Percentiles rank a stretch among this genome's conserved stretches.
Evolutionary conservation across 345 rosid genomes (phyloP).

Genomic region (Microthlaspi erraticum): DNA sequence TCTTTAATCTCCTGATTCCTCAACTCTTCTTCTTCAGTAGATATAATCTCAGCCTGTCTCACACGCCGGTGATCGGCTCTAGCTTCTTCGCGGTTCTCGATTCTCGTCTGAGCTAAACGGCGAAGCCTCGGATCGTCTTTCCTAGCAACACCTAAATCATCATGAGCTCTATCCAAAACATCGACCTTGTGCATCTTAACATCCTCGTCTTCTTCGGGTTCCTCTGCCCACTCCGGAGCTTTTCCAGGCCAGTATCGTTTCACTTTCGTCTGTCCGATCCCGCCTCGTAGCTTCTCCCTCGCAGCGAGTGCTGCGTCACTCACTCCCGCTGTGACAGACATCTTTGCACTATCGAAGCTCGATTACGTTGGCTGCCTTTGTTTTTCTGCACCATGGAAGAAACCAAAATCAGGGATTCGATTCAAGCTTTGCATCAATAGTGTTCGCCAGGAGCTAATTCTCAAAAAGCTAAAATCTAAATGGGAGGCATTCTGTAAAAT

Average conservation of each 20-base stretch:
- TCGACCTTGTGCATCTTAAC: constrained; percentile 56
- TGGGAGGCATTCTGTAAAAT: neutral
- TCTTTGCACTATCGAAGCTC: constrained; percentile 30
- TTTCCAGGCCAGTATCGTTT: constrained; percentile 80
- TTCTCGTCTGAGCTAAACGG: constrained; percentile 64
- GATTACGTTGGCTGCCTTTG: neutral
- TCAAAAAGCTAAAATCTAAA: neutral
- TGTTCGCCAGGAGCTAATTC: neutral
- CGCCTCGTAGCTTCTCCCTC: constrained; percentile 74
- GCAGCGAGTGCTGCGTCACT: constrained; percentile 62
- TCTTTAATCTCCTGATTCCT: constrained; percentile 54
- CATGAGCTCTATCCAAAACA: constrained; percentile 60
- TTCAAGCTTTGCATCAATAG: constrained; percentile 12
- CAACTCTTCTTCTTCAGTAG: constrained; percentile 61
- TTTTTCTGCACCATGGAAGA: constrained; percentile 16
- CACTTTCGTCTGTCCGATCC: constrained; percentile 72
- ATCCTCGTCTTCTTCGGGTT: constrained; percentile 65
- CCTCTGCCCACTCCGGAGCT: constrained; percentile 81
- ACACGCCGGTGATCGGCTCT: constrained; percentile 74
- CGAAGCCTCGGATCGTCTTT: constrained; percentile 75
- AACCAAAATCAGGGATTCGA: neutral
- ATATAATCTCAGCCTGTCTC: constrained; percentile 70
- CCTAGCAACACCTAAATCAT: constrained; percentile 44
- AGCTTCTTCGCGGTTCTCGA: constrained; percentile 66
- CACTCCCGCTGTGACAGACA: constrained; percentile 85